Conservation (phyloP, 495 filamentous ascomycete genomes). For the Penicillium dipodomyicola region DNA sequence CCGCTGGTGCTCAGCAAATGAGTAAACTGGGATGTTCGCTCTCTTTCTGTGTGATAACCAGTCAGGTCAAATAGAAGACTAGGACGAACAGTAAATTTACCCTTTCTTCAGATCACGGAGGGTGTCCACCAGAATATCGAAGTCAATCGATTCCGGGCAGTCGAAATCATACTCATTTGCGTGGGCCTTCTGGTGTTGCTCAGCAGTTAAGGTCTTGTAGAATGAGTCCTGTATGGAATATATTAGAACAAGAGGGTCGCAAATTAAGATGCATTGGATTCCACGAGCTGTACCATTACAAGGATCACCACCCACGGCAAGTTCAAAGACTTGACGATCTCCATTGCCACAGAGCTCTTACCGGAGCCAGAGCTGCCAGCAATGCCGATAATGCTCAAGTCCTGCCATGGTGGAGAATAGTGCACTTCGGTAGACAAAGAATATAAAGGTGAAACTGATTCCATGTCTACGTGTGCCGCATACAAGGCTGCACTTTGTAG, state of each 20-base stretch:
- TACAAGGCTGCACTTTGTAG: slow-evolving; percentile 5
- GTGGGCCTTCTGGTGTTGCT: slow-evolving; percentile 75
- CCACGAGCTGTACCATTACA: slow-evolving; percentile 68
- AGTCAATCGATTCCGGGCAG: slow-evolving; percentile 90
- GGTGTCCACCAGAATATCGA: slow-evolving; percentile 80
- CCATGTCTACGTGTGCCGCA: slow-evolving; percentile 28
- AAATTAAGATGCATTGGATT: background rate
- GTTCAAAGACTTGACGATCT: slow-evolving; percentile 84
- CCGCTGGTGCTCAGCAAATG: slow-evolving; percentile 87
- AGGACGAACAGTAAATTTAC: slow-evolving; percentile 46
- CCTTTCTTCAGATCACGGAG: slow-evolving; percentile 84
- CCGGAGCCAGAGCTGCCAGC: slow-evolving; percentile 95
- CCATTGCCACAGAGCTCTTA: slow-evolving; percentile 92
- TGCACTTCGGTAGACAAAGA: slow-evolving; percentile 54
- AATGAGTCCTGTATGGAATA: slow-evolving; percentile 73
- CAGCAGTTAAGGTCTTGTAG: slow-evolving; percentile 78
- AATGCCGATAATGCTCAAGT: slow-evolving; percentile 91
- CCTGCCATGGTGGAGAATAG: slow-evolving; percentile 92
- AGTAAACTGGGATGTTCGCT: slow-evolving; percentile 91
- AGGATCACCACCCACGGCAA: slow-evolving; percentile 97
- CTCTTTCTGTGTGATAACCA: slow-evolving; percentile 63
- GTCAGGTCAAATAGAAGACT: slow-evolving; percentile 11
- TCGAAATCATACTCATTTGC: slow-evolving; percentile 94
- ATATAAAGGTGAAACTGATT: slow-evolving; percentile 45
- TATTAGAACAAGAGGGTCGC: slow-evolving; percentile 25